Conservation (phyloP, 176 grass and related monocot species). For the Oryza coarctata region DNA sequence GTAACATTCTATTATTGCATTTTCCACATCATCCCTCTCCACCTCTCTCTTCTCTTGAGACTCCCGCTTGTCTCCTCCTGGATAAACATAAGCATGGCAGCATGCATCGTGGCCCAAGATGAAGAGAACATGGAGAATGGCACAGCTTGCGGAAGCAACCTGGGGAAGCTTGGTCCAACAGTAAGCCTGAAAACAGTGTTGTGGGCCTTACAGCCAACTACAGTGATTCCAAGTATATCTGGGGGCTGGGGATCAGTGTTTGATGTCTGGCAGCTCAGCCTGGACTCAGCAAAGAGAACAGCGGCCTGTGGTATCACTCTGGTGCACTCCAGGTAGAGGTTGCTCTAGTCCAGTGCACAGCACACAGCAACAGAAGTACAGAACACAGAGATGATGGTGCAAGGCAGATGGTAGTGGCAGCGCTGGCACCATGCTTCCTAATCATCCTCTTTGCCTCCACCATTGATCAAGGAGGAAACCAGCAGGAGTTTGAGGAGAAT, state of each 20-base stretch:
- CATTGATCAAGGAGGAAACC: neutral
- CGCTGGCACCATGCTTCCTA: neutral
- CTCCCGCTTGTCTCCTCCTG: neutral
- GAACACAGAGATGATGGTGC: neutral
- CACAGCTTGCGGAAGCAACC: neutral
- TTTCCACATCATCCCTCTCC: neutral
- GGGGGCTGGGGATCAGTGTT: neutral
- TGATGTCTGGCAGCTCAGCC: neutral
- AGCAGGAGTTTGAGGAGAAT: neutral
- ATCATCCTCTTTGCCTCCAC: neutral
- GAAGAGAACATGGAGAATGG: neutral
- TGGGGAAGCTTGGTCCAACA: neutral
- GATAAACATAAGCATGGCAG: neutral
- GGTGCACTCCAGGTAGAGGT: neutral
- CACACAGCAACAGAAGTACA: neutral
- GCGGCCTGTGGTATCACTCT: neutral
- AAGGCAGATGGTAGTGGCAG: neutral
- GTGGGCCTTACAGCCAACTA: neutral
- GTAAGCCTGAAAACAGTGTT: neutral
- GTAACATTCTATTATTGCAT: neutral
- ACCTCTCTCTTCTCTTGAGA: neutral
- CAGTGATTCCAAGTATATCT: neutral
- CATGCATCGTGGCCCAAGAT: neutral
- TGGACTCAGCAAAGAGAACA: neutral
- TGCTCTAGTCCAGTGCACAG: neutral